Percentiles rank a stretch among this genome's conserved stretches.
phyloP scores from a whole-genome alignment of 345 rosid genomes.

The Fremontodendron californicum region DNA sequence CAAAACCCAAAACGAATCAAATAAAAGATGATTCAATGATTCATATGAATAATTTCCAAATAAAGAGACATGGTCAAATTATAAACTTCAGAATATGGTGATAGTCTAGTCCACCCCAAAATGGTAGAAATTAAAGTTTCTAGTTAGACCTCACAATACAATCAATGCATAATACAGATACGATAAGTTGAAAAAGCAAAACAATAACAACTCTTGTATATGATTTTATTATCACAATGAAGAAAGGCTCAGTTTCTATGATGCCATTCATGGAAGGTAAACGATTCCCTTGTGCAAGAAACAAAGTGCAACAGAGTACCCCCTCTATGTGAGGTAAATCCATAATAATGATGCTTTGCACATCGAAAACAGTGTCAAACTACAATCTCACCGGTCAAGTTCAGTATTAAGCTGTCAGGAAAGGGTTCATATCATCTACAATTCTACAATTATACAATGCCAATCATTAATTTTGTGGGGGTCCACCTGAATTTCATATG shows the following conservation, averaged over 20 bases:
- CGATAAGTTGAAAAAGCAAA: not conserved
- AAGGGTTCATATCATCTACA: not conserved
- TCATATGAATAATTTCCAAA: not conserved
- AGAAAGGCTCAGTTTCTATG: not conserved
- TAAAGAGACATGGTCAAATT: not conserved
- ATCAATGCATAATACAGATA: not conserved
- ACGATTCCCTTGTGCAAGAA: not conserved
- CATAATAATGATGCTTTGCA: not conserved
- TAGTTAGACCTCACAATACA: not conserved
- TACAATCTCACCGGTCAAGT: not conserved
- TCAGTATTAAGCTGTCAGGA: not conserved
- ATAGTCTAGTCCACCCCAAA: not conserved
- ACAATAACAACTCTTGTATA: not conserved
- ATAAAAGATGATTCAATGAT: not conserved
- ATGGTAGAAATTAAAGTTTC: not conserved
- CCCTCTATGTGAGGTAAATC: not conserved
- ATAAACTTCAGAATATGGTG: slow-evolving; percentile 1
- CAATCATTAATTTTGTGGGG: not conserved
- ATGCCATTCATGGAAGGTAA: not conserved
- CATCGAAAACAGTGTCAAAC: not conserved
- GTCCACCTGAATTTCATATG: not conserved
- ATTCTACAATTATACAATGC: not conserved
- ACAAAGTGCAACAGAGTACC: not conserved
- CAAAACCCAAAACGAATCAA: not conserved
- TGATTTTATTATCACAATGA: not conserved